Conservation (phyloP, 768 basidiomycete species). For the Suillus cothurnatus region DNA sequence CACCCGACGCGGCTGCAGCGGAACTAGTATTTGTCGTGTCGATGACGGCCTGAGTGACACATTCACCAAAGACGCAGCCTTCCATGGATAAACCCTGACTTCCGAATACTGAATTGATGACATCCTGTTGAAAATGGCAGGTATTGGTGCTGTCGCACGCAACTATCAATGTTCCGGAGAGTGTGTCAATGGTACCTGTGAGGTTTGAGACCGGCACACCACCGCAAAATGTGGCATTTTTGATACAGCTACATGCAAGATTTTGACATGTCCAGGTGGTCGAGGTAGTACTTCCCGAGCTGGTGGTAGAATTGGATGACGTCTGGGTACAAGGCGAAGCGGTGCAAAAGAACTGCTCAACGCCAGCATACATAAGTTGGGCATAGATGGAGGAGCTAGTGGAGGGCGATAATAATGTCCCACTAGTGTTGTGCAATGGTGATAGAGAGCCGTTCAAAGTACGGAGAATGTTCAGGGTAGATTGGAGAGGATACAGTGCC, state of each 20-base stretch:
- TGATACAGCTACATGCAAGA: constrained; percentile 73
- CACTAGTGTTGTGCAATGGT: constrained; percentile 46
- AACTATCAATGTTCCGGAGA: constrained; percentile 68
- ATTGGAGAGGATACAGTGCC: constrained; percentile 66
- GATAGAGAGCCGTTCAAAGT: constrained; percentile 70
- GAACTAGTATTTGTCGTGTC: constrained; percentile 49
- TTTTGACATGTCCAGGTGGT: constrained; percentile 71
- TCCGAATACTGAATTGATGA: constrained; percentile 74
- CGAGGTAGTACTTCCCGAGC: constrained; percentile 39
- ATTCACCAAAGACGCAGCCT: constrained; percentile 86
- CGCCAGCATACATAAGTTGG: constrained; percentile 76
- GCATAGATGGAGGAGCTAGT: constrained; percentile 60
- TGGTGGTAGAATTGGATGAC: constrained; percentile 38
- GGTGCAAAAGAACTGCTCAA: constrained; percentile 86
- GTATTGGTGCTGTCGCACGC: constrained; percentile 61
- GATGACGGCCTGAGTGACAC: constrained; percentile 79
- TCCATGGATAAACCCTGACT: constrained; percentile 66
- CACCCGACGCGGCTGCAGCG: constrained; percentile 29
- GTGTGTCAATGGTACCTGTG: constrained; percentile 60
- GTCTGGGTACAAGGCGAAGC: constrained; percentile 73
- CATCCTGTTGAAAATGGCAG: constrained; percentile 78
- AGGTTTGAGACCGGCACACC: constrained; percentile 47
- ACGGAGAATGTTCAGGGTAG: constrained; percentile 79
- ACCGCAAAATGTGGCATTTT: constrained; percentile 77
- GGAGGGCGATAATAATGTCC: constrained; percentile 42